These are phyloP conservation scores for Komagataella kurtzmanii DNA, from an alignment of 805 yeast species.

Conservation along the genomic window DNA sequence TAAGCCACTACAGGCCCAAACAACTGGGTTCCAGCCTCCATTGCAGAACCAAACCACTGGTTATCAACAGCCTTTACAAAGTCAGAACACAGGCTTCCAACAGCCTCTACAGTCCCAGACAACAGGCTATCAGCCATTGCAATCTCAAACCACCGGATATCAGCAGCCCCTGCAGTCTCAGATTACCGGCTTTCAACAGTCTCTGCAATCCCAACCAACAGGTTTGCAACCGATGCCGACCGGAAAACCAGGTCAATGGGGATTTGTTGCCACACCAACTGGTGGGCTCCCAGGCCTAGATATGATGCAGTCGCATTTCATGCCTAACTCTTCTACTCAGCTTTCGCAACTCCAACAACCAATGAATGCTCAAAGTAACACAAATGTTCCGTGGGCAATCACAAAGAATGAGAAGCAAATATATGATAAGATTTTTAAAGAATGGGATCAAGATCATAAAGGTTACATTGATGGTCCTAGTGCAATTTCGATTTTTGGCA, in stretches of 20 bases:
- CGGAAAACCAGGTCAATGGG: conserved; percentile 74
- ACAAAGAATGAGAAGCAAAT: conserved; percentile 78
- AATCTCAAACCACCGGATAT: conserved; percentile 20
- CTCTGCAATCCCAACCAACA: conserved; percentile 26
- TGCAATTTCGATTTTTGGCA: conserved; percentile 79
- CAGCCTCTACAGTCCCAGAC: conserved; percentile 13
- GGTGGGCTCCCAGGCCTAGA: conserved; percentile 63
- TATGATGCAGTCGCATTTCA: conserved; percentile 51
- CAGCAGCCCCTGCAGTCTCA: conserved; percentile 10
- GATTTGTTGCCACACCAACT: conserved; percentile 55
- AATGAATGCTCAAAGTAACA: conserved; percentile 18
- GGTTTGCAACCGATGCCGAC: conserved; percentile 37
- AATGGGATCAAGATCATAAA: conserved; percentile 60
- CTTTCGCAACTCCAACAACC: conserved; percentile 12
- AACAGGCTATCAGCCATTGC: conserved; percentile 8
- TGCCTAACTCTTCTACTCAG: conserved; percentile 32
- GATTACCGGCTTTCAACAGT: conserved; percentile 16
- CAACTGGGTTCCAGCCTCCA: conserved; percentile 22
- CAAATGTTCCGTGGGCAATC: conserved; percentile 68
- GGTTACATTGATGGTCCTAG: conserved; percentile 72
- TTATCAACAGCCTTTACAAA: conserved; percentile 10
- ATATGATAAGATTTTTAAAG: conserved; percentile 76
- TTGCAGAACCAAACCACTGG: conserved; percentile 27
- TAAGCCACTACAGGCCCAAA: conserved; percentile 25
- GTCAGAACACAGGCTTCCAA: conserved; percentile 24